Evolutionary conservation across 164 flowering plant genomes (phyloP), one percentile per base, ranked within the genome.

Genomic region (Kalanchoe fedtschenkoi): DNA sequence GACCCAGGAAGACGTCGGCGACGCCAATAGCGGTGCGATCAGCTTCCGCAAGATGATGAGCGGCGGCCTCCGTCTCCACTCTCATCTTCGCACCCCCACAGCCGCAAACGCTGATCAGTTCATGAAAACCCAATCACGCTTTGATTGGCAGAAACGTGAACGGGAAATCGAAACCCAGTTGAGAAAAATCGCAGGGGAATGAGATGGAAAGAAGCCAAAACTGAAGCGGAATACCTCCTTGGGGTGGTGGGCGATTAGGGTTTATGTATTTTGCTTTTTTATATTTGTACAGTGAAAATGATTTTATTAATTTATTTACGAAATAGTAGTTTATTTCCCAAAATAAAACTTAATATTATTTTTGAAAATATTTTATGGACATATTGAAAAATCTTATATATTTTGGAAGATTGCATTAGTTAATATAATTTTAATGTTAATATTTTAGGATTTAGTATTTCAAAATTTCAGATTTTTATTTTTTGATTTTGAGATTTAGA

Each of bases 1-100:
- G 72, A 37, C 64, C 29, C 34, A 70, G 66, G 64, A 76, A 78
- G 16, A 22, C 47, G 47, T 43, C 47, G 47, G 47, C 47, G 47
- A 43, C 47, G 19, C 47, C 0, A 16, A 16, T 43, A 9, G 47
- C 47, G 47, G 47, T 43, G 22, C 47, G 21, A 3, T 43, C 47
- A 43, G 47, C 19, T 43, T 43, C n/a, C n/a, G n/a, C 47, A 43
- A 22, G 47, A 43, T 16, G 47, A 43, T 43, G 47, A 43, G n/a
- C n/a, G n/a, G 21, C 19, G 21, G 6, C 7, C 47, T 43, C 47
- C 47, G 19, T 43, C 47, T 43, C 47, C 16, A 43, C 47, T 16
- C 47, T 43, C 47, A 43, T 43, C 44, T 43, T 43, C 43, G 43
- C 2, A 13, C 9, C 43, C 43, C 9, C 43, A 13, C 47, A 16